phyloP scores from a whole-genome alignment of 768 basidiomycete genomes.

The Saitozyma podzolica region DNA sequence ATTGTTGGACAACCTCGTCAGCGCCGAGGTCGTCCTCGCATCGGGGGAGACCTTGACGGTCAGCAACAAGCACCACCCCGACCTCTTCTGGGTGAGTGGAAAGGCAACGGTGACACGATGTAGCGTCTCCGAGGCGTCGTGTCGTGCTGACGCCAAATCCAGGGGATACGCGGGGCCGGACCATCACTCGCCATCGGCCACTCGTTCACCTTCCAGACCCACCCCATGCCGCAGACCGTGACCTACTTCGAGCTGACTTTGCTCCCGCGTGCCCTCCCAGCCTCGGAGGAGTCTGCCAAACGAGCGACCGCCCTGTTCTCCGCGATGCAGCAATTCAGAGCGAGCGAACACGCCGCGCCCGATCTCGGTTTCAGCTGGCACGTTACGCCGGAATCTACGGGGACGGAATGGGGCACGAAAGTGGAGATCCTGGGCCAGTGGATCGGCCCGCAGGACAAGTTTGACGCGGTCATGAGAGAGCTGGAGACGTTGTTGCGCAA shows the following conservation, averaged over 20 bases:
- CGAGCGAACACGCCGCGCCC: background rate
- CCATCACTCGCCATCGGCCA: slow-evolving; percentile 16
- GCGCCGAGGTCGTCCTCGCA: slow-evolving; percentile 19
- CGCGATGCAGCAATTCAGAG: slow-evolving; percentile 12
- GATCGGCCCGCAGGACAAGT: slow-evolving; percentile 10
- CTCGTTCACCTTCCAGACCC: slow-evolving; percentile 14
- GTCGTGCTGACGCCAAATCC: too few relatives aligned
- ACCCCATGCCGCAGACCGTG: slow-evolving; percentile 11
- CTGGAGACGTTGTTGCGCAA: too few relatives aligned
- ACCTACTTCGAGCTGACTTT: slow-evolving; percentile 19
- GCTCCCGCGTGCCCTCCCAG: slow-evolving; percentile 7
- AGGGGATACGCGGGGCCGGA: slow-evolving; percentile 15
- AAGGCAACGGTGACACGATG: too few relatives aligned
- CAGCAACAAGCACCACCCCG: slow-evolving; percentile 9
- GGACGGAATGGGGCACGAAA: slow-evolving; percentile 13
- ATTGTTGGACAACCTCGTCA: slow-evolving; percentile 12
- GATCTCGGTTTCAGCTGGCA: slow-evolving; percentile 13
- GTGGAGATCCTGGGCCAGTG: slow-evolving; percentile 19
- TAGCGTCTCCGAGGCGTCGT: too few relatives aligned
- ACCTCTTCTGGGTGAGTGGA: slow-evolving; percentile 21
- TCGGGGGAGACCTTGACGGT: slow-evolving; percentile 9
- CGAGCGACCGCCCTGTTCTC: slow-evolving; percentile 10
- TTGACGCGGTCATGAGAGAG: background rate
- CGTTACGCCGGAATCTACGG: slow-evolving; percentile 12
- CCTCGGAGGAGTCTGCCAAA: background rate